Conservation (phyloP, 1,139 yeast species). For the Hyphopichia burtonii region DNA sequence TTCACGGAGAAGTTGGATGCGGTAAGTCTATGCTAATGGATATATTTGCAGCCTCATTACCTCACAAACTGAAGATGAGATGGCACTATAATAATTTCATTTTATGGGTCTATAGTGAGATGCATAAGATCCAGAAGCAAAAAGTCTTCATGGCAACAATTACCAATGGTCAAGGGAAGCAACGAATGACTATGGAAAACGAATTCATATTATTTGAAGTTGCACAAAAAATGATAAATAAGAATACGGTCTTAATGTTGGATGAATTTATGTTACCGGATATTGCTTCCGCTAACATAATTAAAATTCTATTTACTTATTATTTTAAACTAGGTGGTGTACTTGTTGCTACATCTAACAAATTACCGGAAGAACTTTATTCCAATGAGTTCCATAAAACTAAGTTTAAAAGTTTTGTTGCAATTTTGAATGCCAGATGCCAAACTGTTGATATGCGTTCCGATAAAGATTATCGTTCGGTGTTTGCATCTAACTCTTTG, state of each 20-base stretch:
- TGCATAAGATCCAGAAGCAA: slow-evolving; percentile 53
- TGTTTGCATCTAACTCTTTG: slow-evolving; percentile 28
- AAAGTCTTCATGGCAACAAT: slow-evolving; percentile 32
- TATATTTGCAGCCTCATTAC: slow-evolving; percentile 64
- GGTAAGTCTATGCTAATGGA: slow-evolving; percentile 78
- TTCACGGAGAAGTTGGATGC: slow-evolving; percentile 76
- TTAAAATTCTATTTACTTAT: slow-evolving; percentile 62
- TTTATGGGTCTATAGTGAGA: slow-evolving; percentile 64
- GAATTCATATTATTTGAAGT: slow-evolving; percentile 66
- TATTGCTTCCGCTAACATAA: slow-evolving; percentile 66
- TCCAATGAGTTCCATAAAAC: slow-evolving; percentile 61
- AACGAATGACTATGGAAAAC: slow-evolving; percentile 49
- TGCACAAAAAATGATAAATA: slow-evolving; percentile 62
- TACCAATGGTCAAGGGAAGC: slow-evolving; percentile 26
- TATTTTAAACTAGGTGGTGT: slow-evolving; percentile 75
- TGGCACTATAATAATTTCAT: slow-evolving; percentile 75
- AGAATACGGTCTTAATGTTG: slow-evolving; percentile 58
- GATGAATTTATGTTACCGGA: slow-evolving; percentile 80
- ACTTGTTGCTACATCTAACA: slow-evolving; percentile 68
- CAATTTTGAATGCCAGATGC: slow-evolving; percentile 60
- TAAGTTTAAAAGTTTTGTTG: slow-evolving; percentile 56
- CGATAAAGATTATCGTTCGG: slow-evolving; percentile 52
- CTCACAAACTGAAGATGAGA: slow-evolving; percentile 62
- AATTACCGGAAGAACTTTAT: slow-evolving; percentile 69
- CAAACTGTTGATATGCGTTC: slow-evolving; percentile 63